A percentile compares a stretch with the other conserved stretches of the same genome.
Evolutionary conservation across 805 yeast species (phyloP).

Genomic region (Blastobotrys terrestris): DNA sequence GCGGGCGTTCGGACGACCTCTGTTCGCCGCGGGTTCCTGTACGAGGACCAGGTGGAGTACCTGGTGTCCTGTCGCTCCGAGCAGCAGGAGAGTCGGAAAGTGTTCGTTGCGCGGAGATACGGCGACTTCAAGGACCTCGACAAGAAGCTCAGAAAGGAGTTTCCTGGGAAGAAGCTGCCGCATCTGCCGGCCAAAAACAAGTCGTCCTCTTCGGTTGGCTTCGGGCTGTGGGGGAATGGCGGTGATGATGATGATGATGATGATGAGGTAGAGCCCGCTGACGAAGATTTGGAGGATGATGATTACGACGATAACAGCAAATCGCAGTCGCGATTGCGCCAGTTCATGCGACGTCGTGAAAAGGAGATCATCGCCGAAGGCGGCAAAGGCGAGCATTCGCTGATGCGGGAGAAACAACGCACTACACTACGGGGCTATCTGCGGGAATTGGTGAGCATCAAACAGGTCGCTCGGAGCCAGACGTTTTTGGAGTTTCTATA

Average conservation of each 20-base stretch:
- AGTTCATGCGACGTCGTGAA: background rate
- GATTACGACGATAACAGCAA: conserved; percentile 10
- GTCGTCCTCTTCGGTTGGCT: conserved; percentile 10
- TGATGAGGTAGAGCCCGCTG: conserved; percentile 9
- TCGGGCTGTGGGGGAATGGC: conserved; percentile 14
- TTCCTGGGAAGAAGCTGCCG: conserved; percentile 66
- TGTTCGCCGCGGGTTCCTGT: conserved; percentile 28
- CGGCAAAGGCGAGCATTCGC: conserved; percentile 16
- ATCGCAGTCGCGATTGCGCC: background rate
- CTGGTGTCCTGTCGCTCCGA: conserved; percentile 24
- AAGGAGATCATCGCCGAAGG: background rate
- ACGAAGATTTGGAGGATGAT: conserved; percentile 15
- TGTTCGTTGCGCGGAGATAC: conserved; percentile 57
- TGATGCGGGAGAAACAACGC: conserved; percentile 71
- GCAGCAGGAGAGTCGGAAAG: conserved; percentile 26
- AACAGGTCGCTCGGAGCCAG: conserved; percentile 49
- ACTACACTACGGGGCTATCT: conserved; percentile 73
- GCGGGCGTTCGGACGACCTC: conserved; percentile 49
- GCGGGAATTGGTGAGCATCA: conserved; percentile 43
- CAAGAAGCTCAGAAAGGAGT: conserved; percentile 39
- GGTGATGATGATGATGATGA: conserved; percentile 19
- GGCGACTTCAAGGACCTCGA: conserved; percentile 60
- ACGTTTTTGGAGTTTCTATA: conserved; percentile 50
- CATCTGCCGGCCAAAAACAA: conserved; percentile 52
- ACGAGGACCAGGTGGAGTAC: conserved; percentile 29